Base-by-base conservation (phyloP, 306 rosid species). In the Gynostemma pentaphyllum region DNA sequence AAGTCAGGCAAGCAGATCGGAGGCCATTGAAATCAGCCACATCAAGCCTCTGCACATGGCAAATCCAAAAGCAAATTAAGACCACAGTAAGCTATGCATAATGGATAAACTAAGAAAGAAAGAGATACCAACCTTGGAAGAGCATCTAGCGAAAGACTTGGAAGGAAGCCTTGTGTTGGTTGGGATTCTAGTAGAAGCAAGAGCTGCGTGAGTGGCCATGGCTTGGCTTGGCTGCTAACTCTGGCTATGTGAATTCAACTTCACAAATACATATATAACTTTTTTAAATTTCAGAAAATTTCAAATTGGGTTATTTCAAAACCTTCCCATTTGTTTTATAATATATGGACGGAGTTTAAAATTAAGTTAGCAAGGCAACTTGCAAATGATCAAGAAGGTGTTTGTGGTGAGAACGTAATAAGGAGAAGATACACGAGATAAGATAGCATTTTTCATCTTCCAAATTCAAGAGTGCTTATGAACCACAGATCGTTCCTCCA, bases 141-240 rank as follows among this genome's bases (percentile, higher is more conserved):
- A 61, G 59, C 90, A 88, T 68, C 81, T 95, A 26, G n/a, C n/a
- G n/a, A n/a, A 76, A 30, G 84, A 34, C 83, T 74, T 88, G 74
- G 90, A 84, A 37, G 85, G 83, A 62, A 88, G 82, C 81, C 84
- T 81, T n/a, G 94, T 68, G 78, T 62, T 83, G 59, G 90, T 50
- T 30, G 94, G 95, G 68, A 88, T 72, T 71, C 94, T 81, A 42
- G 95, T 74, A 53, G 94, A 86, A 73, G 98, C 90, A 15, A 88
- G 84, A 86, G 97, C 94, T 42, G 99, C 87, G 68, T 94, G 85
- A 24, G 90, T 79, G 68, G 97, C 89, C 99, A 94, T 94, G 76
- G n/a, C n/a, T n/a, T n/a, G n/a, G n/a, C n/a, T n/a, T n/a, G n/a
- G 80, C 76, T 76, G 81, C 82, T 37, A 75, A 76, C 81, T 68